Percentiles rank a stretch among this genome's conserved stretches.
Conservation (phyloP, 345 rosid genomes). For the Eucalyptus microcorys region DNA sequence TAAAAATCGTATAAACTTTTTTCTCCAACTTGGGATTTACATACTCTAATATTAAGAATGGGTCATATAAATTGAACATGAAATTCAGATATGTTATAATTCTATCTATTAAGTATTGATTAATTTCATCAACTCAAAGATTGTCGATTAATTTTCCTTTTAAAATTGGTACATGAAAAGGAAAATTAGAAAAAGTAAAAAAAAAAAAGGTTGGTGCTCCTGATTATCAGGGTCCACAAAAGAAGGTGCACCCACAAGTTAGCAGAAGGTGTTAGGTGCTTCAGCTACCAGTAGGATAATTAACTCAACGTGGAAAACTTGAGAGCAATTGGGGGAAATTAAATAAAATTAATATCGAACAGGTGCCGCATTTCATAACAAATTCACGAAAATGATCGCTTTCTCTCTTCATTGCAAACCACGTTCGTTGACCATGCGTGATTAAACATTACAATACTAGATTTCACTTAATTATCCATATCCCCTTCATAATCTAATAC, state of each 20-base stretch:
- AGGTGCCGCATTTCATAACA: background rate
- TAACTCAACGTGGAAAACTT: background rate
- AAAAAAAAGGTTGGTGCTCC: background rate
- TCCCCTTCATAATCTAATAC: background rate
- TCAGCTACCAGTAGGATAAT: background rate
- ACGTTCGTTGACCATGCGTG: background rate
- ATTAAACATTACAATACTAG: background rate
- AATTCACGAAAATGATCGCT: background rate
- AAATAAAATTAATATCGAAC: background rate
- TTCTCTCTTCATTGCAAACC: background rate
- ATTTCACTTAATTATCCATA: background rate
- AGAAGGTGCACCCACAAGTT: background rate
- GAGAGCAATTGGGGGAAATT: background rate
- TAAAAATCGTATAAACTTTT: background rate
- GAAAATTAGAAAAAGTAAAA: background rate
- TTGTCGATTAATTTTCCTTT: background rate
- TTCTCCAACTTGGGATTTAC: background rate
- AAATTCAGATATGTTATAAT: background rate
- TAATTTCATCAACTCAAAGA: background rate
- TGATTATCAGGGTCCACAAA: background rate
- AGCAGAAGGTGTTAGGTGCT: background rate
- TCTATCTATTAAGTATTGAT: background rate
- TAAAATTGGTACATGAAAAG: background rate
- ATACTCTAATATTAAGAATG: background rate
- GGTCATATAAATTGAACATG: background rate